phyloP scores from a whole-genome alignment of 1,284 basidiomycete species.

The Ustilago tritici region DNA sequence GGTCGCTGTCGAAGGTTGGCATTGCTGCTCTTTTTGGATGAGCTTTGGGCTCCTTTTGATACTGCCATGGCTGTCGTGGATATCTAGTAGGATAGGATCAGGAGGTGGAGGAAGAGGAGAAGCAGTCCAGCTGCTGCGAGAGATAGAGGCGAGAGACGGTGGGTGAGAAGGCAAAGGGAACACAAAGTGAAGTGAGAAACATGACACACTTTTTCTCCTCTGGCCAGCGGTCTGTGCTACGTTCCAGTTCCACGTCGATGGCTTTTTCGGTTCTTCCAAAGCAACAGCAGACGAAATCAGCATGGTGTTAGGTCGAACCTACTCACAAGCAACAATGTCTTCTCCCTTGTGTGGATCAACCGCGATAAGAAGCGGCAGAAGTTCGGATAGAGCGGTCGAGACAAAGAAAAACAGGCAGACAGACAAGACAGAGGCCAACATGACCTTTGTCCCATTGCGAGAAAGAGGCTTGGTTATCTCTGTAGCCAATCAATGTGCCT shows the following conservation, averaged over 20 bases:
- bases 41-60: conserved; percentile 20
- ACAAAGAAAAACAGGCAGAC: not conserved
- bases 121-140: not conserved
- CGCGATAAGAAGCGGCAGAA: conserved; percentile 5
- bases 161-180: conserved; percentile 1
- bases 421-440: not conserved
- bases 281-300: conserved; percentile 10
- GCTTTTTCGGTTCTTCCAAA: conserved; percentile 38
- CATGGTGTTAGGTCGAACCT: not conserved
- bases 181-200: not conserved
- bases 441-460: not conserved
- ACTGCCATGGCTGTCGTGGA: conserved; percentile 16
- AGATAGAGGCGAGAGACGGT: not conserved
- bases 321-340: not conserved
- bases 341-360: not conserved
- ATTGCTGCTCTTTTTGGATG: conserved; percentile 14
- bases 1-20: conserved; percentile 29
- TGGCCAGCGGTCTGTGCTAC: conserved; percentile 1
- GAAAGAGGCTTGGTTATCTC: not conserved
- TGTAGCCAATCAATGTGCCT: conserved; percentile 3
- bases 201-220: conserved; percentile 5
- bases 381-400: not conserved
- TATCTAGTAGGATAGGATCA: not conserved
- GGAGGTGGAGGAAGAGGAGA: not conserved
- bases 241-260: conserved; percentile 37